Conservation (phyloP, 441 rosid species). For the Croton setiger region DNA sequence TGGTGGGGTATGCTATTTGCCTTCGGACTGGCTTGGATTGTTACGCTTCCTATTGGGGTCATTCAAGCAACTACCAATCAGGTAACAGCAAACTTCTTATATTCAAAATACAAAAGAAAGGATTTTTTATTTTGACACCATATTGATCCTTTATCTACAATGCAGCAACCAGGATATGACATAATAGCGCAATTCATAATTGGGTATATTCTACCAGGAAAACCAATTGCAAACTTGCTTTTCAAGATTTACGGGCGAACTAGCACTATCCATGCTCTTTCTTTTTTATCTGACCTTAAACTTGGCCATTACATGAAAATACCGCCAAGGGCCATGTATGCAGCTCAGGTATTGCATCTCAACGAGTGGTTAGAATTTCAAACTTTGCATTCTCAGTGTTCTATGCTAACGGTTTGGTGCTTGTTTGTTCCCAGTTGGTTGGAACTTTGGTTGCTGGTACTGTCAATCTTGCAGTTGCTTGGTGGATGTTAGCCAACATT, state of each 20-base stretch:
- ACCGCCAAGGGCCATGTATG: slow-evolving; percentile 94
- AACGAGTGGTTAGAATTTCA: neutral
- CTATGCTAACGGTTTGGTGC: neutral
- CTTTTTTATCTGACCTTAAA: slow-evolving; percentile 94
- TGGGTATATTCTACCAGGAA: slow-evolving; percentile 83
- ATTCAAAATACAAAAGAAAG: neutral
- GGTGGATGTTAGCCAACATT: slow-evolving; percentile 93
- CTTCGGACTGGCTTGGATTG: slow-evolving; percentile 75
- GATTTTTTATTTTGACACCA: neutral
- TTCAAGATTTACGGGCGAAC: slow-evolving; percentile 94
- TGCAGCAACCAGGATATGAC: slow-evolving; percentile 99
- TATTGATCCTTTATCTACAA: slow-evolving; percentile 4
- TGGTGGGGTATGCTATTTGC: slow-evolving; percentile 99
- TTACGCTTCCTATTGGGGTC: slow-evolving; percentile 98
- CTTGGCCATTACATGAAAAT: slow-evolving; percentile 99
- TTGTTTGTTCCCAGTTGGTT: slow-evolving; percentile 42
- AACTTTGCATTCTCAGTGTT: neutral
- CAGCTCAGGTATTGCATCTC: slow-evolving; percentile 62
- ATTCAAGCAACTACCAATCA: slow-evolving; percentile 99
- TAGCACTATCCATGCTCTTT: slow-evolving; percentile 93
- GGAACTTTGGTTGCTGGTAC: slow-evolving; percentile 76
- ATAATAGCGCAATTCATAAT: slow-evolving; percentile 94
- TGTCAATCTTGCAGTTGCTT: slow-evolving; percentile 81
- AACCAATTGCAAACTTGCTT: slow-evolving; percentile 92
- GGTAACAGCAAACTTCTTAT: slow-evolving; percentile 30